Evolutionary conservation across 345 rosid genomes (phyloP), one percentile per base, ranked within the genome.

Genomic region (Trapa incisa): DNA sequence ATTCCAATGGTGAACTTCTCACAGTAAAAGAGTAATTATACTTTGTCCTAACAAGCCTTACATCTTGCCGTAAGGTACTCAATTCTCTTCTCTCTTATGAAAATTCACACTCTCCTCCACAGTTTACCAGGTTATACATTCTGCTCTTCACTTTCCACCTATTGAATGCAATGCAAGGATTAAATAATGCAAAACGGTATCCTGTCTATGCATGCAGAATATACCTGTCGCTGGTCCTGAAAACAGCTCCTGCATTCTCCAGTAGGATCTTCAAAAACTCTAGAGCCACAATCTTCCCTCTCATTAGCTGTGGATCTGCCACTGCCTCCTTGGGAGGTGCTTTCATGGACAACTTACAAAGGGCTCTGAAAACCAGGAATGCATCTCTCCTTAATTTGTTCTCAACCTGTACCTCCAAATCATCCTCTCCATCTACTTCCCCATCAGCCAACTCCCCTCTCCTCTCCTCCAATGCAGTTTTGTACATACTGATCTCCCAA

Each of bases 401-500:
- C 68, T 97, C 99, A 76, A 94, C 91, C 87, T 91, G 99, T 71
- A 94, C 91, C 79, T 94, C 97, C 75, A 86, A 74, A 75, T 91
- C 97, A 43, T 91, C 97, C 10, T 91, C 99, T 70, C 92, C 79
- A 81, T 91, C 97, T 57, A 71, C 77, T 75, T 91, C 96, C 41
- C 97, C 97, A 43, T 87, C 97, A 1, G 87, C 89, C 75, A 94
- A 82, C 74, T 94, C 99, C 45, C 99, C 99, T 82, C 91, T 94
- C 74, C 99, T 82, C 73, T 96, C 99, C 78, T 94, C 99, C 71
- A 94, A 79, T 1, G 99, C 99, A 0, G 97, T 87, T 80, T 94
- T 94, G 60, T 94, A 94, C 97, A 94, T 91, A 75, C 99, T 94
- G 73, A 94, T 91, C 89, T 94, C 99, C 99, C 99, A 94, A 79